Percentiles rank a stretch among this genome's conserved stretches.
phyloP scores from a whole-genome alignment of 805 yeast genomes.

The Tetrapisispora taiwanensis region DNA sequence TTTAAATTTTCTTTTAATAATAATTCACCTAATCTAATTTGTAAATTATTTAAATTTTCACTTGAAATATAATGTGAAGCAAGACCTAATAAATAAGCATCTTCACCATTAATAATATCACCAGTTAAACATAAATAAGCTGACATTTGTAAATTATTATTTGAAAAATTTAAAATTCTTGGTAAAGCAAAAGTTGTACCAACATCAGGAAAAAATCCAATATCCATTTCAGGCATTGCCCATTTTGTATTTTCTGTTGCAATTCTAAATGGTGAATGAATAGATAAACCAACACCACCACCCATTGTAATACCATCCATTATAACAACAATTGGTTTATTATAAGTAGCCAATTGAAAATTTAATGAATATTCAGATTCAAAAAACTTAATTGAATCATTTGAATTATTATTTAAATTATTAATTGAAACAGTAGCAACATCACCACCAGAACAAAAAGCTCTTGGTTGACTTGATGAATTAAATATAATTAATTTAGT shows the following conservation, averaged over 20 bases:
- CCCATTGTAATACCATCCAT: conserved; percentile 96
- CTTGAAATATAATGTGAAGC: conserved; percentile 85
- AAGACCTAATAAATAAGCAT: conserved; percentile 71
- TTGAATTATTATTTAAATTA: conserved; percentile 39
- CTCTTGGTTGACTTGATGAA: conserved; percentile 40
- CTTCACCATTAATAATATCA: conserved; percentile 63
- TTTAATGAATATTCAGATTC: conserved; percentile 72
- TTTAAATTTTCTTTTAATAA: conserved; percentile 26
- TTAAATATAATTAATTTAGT: conserved; percentile 60
- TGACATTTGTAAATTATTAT: conserved; percentile 64
- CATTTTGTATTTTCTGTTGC: conserved; percentile 86
- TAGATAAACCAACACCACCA: conserved; percentile 89
- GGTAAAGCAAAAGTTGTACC: conserved; percentile 89
- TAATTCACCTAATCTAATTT: conserved; percentile 54
- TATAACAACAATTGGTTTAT: conserved; percentile 77
- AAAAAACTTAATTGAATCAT: conserved; percentile 55
- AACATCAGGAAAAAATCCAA: conserved; percentile 94
- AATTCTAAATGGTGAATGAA: conserved; percentile 84
- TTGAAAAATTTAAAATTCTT: conserved; percentile 36
- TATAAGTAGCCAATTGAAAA: conserved; percentile 67
- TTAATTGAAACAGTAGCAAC: conserved; percentile 67
- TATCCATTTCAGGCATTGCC: conserved; percentile 98
- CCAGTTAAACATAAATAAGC: conserved; percentile 83
- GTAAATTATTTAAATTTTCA: conserved; percentile 50
- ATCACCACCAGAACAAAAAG: conserved; percentile 96